Evolutionary conservation across 2,329 filamentous ascomycete species (phyloP).

Genomic region (Fusarium sp.): DNA sequence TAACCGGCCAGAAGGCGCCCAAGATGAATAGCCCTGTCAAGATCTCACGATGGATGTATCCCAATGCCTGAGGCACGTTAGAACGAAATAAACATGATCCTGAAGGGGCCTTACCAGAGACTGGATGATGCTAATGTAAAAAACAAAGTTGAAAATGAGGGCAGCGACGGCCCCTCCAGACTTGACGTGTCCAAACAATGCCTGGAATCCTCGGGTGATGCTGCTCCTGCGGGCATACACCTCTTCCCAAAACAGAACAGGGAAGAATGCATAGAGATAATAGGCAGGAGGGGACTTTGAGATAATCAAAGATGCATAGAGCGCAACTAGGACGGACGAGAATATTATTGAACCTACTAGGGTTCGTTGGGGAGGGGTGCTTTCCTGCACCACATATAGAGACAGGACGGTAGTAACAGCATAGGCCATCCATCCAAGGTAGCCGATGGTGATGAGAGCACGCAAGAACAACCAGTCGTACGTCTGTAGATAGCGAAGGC

Average conservation of each 20-base stretch:
- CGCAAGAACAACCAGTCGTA: conserved; percentile 98
- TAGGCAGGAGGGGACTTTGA: conserved; percentile 88
- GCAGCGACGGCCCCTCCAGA: conserved; percentile 71
- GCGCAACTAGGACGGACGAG: conserved; percentile 79
- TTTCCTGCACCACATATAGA: conserved; percentile 85
- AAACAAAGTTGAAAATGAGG: conserved; percentile 74
- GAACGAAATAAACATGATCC: neutral
- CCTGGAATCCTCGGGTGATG: conserved; percentile 75
- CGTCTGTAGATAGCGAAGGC: conserved; percentile 93
- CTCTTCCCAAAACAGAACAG: conserved; percentile 96
- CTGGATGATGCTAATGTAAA: conserved; percentile 83
- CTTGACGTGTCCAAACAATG: conserved; percentile 79
- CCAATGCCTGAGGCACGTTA: conserved; percentile 77
- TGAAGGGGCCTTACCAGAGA: conserved; percentile 74
- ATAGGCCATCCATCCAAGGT: conserved; percentile 96
- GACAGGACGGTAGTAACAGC: conserved; percentile 91
- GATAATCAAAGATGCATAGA: conserved; percentile 85
- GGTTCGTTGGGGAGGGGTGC: conserved; percentile 75
- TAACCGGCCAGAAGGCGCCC: conserved; percentile 82
- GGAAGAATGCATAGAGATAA: conserved; percentile 93
- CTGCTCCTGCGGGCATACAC: conserved; percentile 85
- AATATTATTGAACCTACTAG: conserved; percentile 75
- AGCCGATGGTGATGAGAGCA: conserved; percentile 89
- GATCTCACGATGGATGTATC: conserved; percentile 92
- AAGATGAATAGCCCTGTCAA: conserved; percentile 85